phyloP scores from a whole-genome alignment of 2,329 filamentous ascomycete genomes.

The Podosphaera aphanis region DNA sequence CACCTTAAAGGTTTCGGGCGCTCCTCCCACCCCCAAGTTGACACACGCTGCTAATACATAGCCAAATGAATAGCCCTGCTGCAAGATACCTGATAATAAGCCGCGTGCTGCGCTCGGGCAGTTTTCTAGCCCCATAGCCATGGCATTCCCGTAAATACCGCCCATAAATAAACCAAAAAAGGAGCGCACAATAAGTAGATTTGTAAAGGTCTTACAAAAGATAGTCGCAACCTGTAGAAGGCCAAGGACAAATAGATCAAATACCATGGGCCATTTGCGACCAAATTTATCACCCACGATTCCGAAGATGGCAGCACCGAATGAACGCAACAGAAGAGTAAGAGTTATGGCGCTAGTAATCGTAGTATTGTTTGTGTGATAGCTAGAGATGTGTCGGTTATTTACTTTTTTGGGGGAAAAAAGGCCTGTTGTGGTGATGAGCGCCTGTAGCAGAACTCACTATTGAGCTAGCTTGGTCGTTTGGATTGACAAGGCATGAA shows the following conservation, averaged over 20 bases:
- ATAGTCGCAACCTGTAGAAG: conserved; percentile 51
- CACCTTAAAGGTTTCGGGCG: conserved; percentile 46
- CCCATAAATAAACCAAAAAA: conserved; percentile 69
- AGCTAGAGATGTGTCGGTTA: conserved; percentile 59
- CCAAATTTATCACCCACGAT: conserved; percentile 58
- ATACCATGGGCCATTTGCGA: conserved; percentile 57
- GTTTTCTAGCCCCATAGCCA: conserved; percentile 53
- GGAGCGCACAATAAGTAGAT: conserved; percentile 49
- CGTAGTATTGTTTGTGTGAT: conserved; percentile 33
- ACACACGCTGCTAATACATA: conserved; percentile 56
- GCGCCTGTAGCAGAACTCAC: not conserved
- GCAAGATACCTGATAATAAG: conserved; percentile 59
- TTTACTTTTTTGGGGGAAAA: conserved; percentile 35
- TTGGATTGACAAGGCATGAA: conserved; percentile 1
- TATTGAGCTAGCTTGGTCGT: not conserved
- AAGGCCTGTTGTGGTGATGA: no score
- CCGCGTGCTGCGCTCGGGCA: conserved; percentile 30
- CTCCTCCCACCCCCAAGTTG: conserved; percentile 44
- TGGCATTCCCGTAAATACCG: conserved; percentile 55
- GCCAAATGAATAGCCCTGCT: conserved; percentile 61
- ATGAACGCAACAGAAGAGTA: conserved; percentile 47
- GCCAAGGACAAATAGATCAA: conserved; percentile 53
- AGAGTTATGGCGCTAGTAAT: conserved; percentile 56
- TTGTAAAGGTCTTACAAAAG: conserved; percentile 41
- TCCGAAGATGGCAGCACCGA: conserved; percentile 56